phyloP scores from a whole-genome alignment of 345 rosid genomes.

The rapeseed (Brassica napus) region Da-Ae NC_063442.1:41988501-41989000 shows the following conservation, averaged over 20 bases:
- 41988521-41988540: constrained; percentile 38
- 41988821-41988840: constrained; percentile 42
- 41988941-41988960: constrained; percentile 38
- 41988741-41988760: constrained; percentile 45
- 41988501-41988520: constrained; percentile 19
- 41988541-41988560: constrained; percentile 41
- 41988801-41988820: constrained; percentile 51
- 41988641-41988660: constrained; percentile 48
- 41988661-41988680: constrained; percentile 39
- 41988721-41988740: constrained; percentile 46
- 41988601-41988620: constrained; percentile 46
- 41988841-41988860: constrained; percentile 56
- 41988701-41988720: constrained; percentile 51
- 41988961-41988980: constrained; percentile 37
- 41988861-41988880: constrained; percentile 63
- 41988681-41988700: constrained; percentile 10
- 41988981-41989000: not conserved
- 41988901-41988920: not conserved
- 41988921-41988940: constrained; percentile 39
- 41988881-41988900: constrained; percentile 44
- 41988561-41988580: constrained; percentile 39
- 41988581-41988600: not conserved
- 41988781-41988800: constrained; percentile 65
- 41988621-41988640: constrained; percentile 45
- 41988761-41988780: constrained; percentile 44